phyloP scores from a whole-genome alignment of 768 basidiomycete genomes.

The Termitomyces sp. region DNA sequence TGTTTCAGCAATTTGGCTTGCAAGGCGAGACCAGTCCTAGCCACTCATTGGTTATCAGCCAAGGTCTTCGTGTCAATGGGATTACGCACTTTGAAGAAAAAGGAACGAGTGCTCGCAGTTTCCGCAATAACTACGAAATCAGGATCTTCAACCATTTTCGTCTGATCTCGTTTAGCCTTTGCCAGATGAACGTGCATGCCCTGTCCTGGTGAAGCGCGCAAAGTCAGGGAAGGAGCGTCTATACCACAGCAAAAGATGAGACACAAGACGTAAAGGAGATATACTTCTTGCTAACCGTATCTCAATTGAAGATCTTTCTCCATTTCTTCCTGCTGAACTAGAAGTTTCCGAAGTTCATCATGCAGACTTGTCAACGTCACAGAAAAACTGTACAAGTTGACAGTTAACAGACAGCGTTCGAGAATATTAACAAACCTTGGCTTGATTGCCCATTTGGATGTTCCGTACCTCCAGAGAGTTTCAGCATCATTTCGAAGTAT shows the following conservation, averaged over 20 bases:
- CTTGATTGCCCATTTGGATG: conserved; percentile 53
- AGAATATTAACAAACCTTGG: conserved; percentile 43
- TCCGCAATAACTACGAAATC: conserved; percentile 57
- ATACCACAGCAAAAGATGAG: background rate
- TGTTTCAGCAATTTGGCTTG: conserved; percentile 58
- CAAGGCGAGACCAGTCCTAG: conserved; percentile 74
- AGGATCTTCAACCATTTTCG: conserved; percentile 36
- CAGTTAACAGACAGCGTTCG: background rate
- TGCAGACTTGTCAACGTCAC: conserved; percentile 46
- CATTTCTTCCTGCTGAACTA: conserved; percentile 41
- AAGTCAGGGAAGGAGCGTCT: conserved; percentile 71
- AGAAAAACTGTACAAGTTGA: conserved; percentile 50
- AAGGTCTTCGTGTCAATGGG: background rate
- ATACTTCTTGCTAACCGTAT: conserved; percentile 40
- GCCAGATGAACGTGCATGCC: conserved; percentile 75
- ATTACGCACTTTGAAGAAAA: conserved; percentile 53
- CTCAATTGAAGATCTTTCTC: conserved; percentile 46
- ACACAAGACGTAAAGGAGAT: background rate
- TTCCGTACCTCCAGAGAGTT: conserved; percentile 22
- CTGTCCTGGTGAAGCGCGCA: conserved; percentile 60
- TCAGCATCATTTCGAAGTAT: background rate
- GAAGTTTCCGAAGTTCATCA: conserved; percentile 33
- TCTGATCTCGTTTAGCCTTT: conserved; percentile 56
- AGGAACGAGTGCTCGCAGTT: conserved; percentile 60
- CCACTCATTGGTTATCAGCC: background rate